Conservation (phyloP, 2,329 filamentous ascomycete genomes). For the Phyllosticta citrichinensis region DNA sequence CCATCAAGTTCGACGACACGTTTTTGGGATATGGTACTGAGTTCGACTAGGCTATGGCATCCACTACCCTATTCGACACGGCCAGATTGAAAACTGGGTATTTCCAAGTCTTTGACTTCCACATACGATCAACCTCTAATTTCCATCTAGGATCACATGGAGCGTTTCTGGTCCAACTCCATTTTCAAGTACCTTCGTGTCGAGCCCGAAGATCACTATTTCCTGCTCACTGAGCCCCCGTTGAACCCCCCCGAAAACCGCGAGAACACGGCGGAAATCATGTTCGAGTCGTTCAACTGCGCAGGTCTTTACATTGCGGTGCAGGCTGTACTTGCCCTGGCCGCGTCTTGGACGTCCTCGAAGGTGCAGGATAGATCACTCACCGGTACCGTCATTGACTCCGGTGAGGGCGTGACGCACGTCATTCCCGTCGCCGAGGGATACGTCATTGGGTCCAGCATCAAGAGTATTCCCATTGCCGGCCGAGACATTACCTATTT, state of each 20-base stretch:
- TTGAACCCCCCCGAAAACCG: conserved; percentile 97
- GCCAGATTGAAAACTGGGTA: conserved; percentile 98
- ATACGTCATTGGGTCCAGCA: conserved; percentile 97
- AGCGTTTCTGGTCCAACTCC: conserved; percentile 99
- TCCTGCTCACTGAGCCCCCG: conserved; percentile 95
- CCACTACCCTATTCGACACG: conserved; percentile 95
- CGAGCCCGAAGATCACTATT: conserved; percentile 97
- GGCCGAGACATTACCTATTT: conserved; percentile 99
- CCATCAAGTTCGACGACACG: not conserved
- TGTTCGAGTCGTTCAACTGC: conserved; percentile 99
- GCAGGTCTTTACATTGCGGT: conserved; percentile 98
- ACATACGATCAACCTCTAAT: conserved; percentile 13
- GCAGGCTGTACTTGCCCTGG: conserved; percentile 90
- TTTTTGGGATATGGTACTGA: not conserved
- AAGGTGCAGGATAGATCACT: conserved; percentile 94
- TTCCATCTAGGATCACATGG: conserved; percentile 79
- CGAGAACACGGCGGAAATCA: conserved; percentile 98
- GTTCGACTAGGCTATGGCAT: conserved; percentile 69
- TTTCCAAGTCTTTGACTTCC: conserved; percentile 15
- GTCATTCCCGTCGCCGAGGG: conserved; percentile 98
- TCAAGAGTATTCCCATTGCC: conserved; percentile 97
- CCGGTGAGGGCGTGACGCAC: conserved; percentile 96
- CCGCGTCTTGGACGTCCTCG: conserved; percentile 95
- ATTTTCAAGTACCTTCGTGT: conserved; percentile 99
- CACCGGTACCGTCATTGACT: conserved; percentile 96